Percentiles rank a stretch among this genome's conserved stretches.
phyloP scores from a whole-genome alignment of 805 yeast species.

The Vanderwaltozyma verrucispora region DNA sequence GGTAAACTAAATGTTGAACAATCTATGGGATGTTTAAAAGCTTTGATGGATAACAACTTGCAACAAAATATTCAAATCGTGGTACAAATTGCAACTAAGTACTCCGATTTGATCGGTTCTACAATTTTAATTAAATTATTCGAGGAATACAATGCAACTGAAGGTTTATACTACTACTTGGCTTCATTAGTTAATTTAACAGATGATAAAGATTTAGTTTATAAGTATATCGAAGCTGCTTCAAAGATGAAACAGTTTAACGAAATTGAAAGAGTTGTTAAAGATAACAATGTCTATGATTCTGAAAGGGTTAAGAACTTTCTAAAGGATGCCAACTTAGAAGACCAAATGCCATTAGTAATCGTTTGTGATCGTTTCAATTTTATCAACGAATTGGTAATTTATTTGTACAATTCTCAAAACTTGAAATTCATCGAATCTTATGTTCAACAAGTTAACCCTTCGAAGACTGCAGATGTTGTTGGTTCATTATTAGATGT shows the following conservation, averaged over 20 bases:
- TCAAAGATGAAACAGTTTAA: conserved; percentile 80
- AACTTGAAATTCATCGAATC: conserved; percentile 95
- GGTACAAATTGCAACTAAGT: conserved; percentile 94
- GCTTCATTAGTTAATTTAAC: conserved; percentile 89
- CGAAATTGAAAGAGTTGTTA: conserved; percentile 92
- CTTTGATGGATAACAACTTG: conserved; percentile 67
- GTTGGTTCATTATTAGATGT: conserved; percentile 94
- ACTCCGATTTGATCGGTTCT: conserved; percentile 87
- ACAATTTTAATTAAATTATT: conserved; percentile 75
- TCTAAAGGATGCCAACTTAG: conserved; percentile 85
- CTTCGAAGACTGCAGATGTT: conserved; percentile 92
- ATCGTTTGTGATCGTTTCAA: conserved; percentile 90
- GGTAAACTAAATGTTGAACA: conserved; percentile 94
- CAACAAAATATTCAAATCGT: conserved; percentile 87
- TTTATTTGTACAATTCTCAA: conserved; percentile 90
- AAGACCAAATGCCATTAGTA: conserved; percentile 92
- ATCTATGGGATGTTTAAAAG: conserved; percentile 75
- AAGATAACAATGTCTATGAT: conserved; percentile 88
- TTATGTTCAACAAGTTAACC: conserved; percentile 95
- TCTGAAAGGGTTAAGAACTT: conserved; percentile 97
- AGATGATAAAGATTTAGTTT: conserved; percentile 89
- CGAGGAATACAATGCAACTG: conserved; percentile 85
- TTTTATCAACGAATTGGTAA: conserved; percentile 86
- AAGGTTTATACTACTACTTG: conserved; percentile 90
- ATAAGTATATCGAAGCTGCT: conserved; percentile 93